A percentile compares a stretch with the other conserved stretches of the same genome.
Evolutionary conservation across 805 yeast genomes (phyloP).

Genomic region (Saturnispora sanitii): DNA sequence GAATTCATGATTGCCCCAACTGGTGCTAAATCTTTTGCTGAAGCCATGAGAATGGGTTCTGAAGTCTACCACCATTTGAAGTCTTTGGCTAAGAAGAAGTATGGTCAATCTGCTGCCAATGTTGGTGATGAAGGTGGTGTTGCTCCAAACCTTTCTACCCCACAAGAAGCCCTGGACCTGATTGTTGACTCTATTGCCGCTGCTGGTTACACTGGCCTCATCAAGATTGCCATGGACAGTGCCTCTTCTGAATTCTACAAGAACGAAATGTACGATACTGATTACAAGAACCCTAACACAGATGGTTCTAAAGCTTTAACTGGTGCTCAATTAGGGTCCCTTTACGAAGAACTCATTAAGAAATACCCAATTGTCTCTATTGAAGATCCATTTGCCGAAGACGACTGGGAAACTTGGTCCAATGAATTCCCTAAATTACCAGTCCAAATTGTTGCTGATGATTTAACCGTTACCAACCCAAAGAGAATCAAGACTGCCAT

Average conservation of each 20-base stretch:
- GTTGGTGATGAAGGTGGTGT: conserved; percentile 99
- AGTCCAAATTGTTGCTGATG: conserved; percentile 94
- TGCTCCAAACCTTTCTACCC: conserved; percentile 93
- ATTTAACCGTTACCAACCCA: conserved; percentile 98
- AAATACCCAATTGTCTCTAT: conserved; percentile 96
- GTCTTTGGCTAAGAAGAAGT: conserved; percentile 83
- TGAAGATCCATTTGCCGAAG: conserved; percentile 99
- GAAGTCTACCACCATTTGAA: conserved; percentile 98
- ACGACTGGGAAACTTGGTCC: conserved; percentile 98
- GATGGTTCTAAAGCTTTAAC: conserved; percentile 86
- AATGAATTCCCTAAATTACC: conserved; percentile 70
- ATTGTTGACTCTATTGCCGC: conserved; percentile 78
- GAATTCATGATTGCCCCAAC: conserved; percentile 99
- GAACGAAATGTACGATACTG: conserved; percentile 95
- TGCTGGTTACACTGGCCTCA: conserved; percentile 93
- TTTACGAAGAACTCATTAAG: conserved; percentile 69
- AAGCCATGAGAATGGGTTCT: conserved; percentile 93
- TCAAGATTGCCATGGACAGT: conserved; percentile 87
- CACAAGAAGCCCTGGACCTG: conserved; percentile 95
- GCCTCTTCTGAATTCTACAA: conserved; percentile 97
- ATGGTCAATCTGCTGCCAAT: conserved; percentile 98
- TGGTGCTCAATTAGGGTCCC: conserved; percentile 76
- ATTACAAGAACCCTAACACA: conserved; percentile 94
- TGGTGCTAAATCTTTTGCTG: conserved; percentile 82
- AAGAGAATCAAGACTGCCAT: conserved; percentile 88